Evolutionary conservation across 2,329 filamentous ascomycete genomes (phyloP).

Genomic region (Paracoccidioides lutzii): DNA sequence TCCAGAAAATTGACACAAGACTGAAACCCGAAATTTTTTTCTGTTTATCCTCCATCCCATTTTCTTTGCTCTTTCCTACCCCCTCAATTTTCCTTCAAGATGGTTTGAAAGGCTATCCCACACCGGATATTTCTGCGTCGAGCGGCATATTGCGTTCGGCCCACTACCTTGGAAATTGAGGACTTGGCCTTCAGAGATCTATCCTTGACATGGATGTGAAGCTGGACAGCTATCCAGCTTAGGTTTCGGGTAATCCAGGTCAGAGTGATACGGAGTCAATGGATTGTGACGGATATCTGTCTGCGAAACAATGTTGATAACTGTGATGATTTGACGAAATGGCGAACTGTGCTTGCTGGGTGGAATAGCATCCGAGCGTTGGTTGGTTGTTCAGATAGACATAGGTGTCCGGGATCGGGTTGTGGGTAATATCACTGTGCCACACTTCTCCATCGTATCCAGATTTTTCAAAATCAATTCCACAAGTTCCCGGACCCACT

Average conservation of each 20-base stretch:
- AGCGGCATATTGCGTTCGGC: too few relatives aligned
- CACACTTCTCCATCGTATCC: too few relatives aligned
- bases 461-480: background rate
- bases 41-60: background rate
- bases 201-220: too few relatives aligned
- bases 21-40: background rate
- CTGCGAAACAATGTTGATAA: background rate
- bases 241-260: too few relatives aligned
- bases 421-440: background rate
- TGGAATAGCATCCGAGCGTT: background rate
- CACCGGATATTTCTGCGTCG: too few relatives aligned
- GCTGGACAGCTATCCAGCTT: too few relatives aligned
- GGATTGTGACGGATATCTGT: too few relatives aligned
- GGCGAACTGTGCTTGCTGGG: too few relatives aligned
- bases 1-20: background rate
- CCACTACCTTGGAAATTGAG: too few relatives aligned
- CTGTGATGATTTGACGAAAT: background rate
- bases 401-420: background rate
- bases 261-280: too few relatives aligned
- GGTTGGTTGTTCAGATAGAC: background rate
- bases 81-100: background rate
- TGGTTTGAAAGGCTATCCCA: too few relatives aligned
- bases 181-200: too few relatives aligned
- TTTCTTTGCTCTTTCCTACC: background rate
- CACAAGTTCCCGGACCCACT: background rate